Conservation (phyloP, 805 yeast species). For the Metahyphopichia silvanorum region DNA sequence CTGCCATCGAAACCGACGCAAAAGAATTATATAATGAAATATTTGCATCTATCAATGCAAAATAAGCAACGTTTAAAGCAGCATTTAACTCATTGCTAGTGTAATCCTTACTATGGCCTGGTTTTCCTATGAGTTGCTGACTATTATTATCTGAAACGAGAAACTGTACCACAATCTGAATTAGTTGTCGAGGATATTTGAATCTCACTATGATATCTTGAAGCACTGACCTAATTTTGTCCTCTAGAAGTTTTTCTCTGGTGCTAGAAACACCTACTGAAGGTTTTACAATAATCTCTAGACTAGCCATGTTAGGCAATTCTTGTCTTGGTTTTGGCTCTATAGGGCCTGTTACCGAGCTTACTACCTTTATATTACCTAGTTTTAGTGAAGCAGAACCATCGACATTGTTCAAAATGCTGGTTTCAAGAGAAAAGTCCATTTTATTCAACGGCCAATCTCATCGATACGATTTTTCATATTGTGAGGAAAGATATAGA, state of each 20-base stretch:
- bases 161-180: slow-evolving; percentile 42
- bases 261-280: slow-evolving; percentile 65
- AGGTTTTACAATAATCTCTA: slow-evolving; percentile 80
- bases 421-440: slow-evolving; percentile 18
- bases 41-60: slow-evolving; percentile 81
- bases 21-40: slow-evolving; percentile 65
- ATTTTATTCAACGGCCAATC: too few relatives aligned
- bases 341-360: slow-evolving; percentile 87
- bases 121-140: slow-evolving; percentile 3
- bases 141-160: slow-evolving; percentile 24
- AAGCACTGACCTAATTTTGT: slow-evolving; percentile 60
- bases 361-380: slow-evolving; percentile 57
- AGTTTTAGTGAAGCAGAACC: slow-evolving; percentile 67
- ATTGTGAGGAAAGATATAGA: too few relatives aligned
- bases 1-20: slow-evolving; percentile 51
- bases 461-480: too few relatives aligned
- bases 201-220: slow-evolving; percentile 57
- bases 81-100: slow-evolving; percentile 57
- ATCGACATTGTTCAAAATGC: slow-evolving; percentile 59
- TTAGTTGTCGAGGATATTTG: slow-evolving; percentile 71
- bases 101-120: slow-evolving; percentile 18
- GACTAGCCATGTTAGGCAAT: slow-evolving; percentile 68
- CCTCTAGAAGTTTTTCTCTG: slow-evolving; percentile 80
- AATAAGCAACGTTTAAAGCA: slow-evolving; percentile 66
- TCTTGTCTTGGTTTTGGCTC: slow-evolving; percentile 84